Base-by-base conservation (phyloP, 2,329 filamentous ascomycete genomes). In the Teratosphaeria destructans region DNA sequence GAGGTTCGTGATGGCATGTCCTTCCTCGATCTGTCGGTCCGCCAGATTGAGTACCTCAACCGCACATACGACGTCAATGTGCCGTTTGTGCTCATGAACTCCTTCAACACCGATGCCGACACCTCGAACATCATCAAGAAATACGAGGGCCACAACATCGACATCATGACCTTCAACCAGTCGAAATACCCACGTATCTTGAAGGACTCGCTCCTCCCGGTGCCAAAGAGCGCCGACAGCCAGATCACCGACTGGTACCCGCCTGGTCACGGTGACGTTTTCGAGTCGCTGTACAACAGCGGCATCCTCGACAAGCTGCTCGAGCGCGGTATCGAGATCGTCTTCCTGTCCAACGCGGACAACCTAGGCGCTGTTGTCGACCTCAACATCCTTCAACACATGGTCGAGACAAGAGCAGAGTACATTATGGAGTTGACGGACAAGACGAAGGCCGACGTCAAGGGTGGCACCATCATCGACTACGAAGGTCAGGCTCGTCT, bases 341-440 rank as follows among this genome's bases (percentile, higher is more conserved):
- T 99, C 77, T 99, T 99, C 86, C 81, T 99, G 63, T 97, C 94
- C 79, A 99, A 99, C 79, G 94, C 95, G 57, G 94, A 99, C 82
- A 99, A 99, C 83, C 79, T 99, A 72, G 94, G 94, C 67, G 94
- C 93, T 64, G 94, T 99, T 52, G 94, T 99, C 64, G 94, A 99
- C 77, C 86, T 99, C 72, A 90, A 91, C 77, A 97, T 99, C 73
- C 84, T 99, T 66, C 92, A 99, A 81, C 94, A 99, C 86, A 97
- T 99, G 94, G 89, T 95, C 61, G 90, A 97, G 85, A 93, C 90
- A 73, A 85, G 94, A 73, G 82, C 94, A 57, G 94, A 99, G 82
- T 99, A 99, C 83, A 93, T 99, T 75, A 99, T 99, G 94, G 94
- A 99, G 81, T 80, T 99, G 80, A 99, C 94, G 74, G 95, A 97